Conservation (phyloP, 495 filamentous ascomycete species). For the Penicillium parvum region DNA sequence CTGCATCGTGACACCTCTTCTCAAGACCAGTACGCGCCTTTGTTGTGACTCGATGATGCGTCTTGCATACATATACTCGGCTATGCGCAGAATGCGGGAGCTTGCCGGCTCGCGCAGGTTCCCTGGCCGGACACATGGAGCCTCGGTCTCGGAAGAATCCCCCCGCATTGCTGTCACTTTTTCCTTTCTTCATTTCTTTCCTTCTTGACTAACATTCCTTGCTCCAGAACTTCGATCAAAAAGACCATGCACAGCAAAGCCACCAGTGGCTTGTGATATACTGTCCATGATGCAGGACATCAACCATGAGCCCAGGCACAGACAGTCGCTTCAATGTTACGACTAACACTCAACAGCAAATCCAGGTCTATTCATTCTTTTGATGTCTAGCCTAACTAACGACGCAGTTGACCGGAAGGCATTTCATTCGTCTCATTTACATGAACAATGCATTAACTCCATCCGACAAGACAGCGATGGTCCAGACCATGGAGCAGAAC, state of each 20-base stretch:
- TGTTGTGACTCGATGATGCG: too few species aligned
- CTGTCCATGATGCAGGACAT: too few species aligned
- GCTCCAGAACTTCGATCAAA: not conserved
- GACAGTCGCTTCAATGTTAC: not conserved
- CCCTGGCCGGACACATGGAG: not conserved
- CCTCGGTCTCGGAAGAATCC: not conserved
- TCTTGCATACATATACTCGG: too few species aligned
- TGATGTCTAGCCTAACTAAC: constrained; percentile 13
- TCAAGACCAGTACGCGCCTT: too few species aligned
- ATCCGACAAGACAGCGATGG: constrained; percentile 14
- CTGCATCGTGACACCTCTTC: too few species aligned
- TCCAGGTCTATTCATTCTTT: constrained; percentile 6
- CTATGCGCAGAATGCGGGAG: not conserved
- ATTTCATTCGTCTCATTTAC: constrained; percentile 30
- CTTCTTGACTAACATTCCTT: not conserved
- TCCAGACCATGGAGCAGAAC: constrained; percentile 22
- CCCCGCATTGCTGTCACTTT: not conserved
- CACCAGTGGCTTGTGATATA: too few species aligned
- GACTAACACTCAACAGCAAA: not conserved
- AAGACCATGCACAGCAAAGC: constrained; percentile 5
- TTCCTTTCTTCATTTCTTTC: not conserved
- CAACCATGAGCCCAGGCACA: too few species aligned
- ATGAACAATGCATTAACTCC: constrained; percentile 24
- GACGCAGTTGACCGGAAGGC: constrained; percentile 17
- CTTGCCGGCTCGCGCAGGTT: too few species aligned